Base-by-base conservation (phyloP, 176 grass and related monocot genomes). In the Guadua angustifolia region DNA sequence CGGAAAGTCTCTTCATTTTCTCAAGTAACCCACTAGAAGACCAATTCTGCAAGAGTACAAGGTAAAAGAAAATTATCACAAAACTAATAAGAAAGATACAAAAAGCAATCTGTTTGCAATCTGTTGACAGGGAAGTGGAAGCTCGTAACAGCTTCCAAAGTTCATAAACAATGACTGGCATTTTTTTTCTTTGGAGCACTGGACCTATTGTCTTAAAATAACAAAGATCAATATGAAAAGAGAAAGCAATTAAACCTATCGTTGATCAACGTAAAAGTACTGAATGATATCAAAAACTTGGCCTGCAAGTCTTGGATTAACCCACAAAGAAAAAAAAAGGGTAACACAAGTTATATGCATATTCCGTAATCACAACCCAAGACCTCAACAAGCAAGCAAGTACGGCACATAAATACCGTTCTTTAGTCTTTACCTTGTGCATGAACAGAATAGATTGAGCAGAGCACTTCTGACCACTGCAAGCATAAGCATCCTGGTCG, bases 401-500 rank as follows among this genome's bases (percentile, higher is more conserved):
- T 58, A 52, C 21, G 17, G 3, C 33, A 56, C 17, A 74, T 80
- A 40, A 39, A 42, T 45, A 45, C 13, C 19, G 59, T 56, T 64
- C 25, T 44, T 18, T 57, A 87, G 32, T 73, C 21, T 73, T 66
- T 78, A 95, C 96, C 91, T 98, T 90, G 85, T 98, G 96, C 88
- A 98, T 87, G 68, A 94, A 98, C 57, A 98, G 80, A 78, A 98
- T 91, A 75, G 93, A 95, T 83, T 98, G 96, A 81, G 93, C 93
- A 90, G 96, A 98, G 86, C 96, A 98, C 70, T 98, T 98, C 75
- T 98, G 96, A 74, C 96, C 93, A 43, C 93, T 95, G 66, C 96
- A 98, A 87, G 96, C 93, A 84, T 98, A 95, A 51, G 96, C 96
- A 94, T 98, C 96, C 88, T 98, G 96, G 78, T 98, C 96, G 4